Evolutionary conservation across 345 rosid species (phyloP).

Genomic region (Microthlaspi erraticum): DNA sequence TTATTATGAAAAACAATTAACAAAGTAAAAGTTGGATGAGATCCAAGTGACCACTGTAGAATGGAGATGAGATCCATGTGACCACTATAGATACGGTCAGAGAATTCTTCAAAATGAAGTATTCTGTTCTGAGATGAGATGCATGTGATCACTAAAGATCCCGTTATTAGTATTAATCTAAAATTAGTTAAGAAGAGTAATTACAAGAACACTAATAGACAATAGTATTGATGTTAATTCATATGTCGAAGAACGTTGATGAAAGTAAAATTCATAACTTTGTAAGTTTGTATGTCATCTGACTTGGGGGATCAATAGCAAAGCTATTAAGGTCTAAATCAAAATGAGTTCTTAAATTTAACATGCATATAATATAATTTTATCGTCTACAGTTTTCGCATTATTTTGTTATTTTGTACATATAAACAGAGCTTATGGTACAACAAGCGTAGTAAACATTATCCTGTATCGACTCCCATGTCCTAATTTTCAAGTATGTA

Average conservation of each 20-base stretch:
- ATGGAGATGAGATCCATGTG: no score
- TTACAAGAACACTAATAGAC: not conserved
- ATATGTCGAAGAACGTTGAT: not conserved
- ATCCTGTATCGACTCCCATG: constrained; percentile 33
- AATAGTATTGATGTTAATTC: not conserved
- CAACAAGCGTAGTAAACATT: constrained; percentile 34
- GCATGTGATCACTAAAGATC: not conserved
- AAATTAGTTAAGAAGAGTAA: not conserved
- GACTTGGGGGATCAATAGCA: not conserved
- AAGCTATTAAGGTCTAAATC: not conserved
- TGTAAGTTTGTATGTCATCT: not conserved
- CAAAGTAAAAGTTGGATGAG: no score
- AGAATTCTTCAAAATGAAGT: constrained; percentile 22
- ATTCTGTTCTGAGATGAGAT: not conserved
- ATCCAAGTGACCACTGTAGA: no score
- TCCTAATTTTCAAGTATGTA: constrained; percentile 17
- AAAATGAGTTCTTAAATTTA: not conserved
- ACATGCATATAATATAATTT: not conserved
- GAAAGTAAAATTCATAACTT: not conserved
- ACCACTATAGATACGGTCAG: not conserved
- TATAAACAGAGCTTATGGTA: constrained; percentile 37
- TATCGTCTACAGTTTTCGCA: constrained; percentile 1
- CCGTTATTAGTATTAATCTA: not conserved
- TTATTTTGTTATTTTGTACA: constrained; percentile 29
- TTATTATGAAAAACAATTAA: not conserved